Conservation (phyloP, 225 moss, liverwort and hornwort genomes). For the Sphagnum tenellum region DNA sequence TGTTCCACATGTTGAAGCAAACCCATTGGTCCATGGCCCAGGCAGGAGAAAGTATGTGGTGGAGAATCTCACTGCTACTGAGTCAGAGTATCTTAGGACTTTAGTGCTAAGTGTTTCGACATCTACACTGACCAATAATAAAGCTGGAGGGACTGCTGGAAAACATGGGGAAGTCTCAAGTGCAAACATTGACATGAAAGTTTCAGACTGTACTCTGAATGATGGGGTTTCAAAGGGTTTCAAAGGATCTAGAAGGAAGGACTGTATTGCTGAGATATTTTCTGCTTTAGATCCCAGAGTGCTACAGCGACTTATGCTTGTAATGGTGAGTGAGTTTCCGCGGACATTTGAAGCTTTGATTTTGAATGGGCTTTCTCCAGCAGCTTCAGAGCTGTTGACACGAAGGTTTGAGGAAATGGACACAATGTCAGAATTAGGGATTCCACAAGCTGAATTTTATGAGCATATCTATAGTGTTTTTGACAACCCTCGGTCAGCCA, state of each 20-base stretch:
- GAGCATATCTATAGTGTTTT: conserved; percentile 41
- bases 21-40: not conserved
- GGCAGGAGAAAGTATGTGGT: not conserved
- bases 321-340: conserved; percentile 45
- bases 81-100: conserved; percentile 29
- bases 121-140: conserved; percentile 4
- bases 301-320: conserved; percentile 31
- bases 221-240: too few species aligned
- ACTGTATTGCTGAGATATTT: conserved; percentile 25
- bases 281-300: conserved; percentile 21
- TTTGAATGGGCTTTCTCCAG: conserved; percentile 45
- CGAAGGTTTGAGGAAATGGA: conserved; percentile 55
- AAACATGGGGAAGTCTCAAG: not conserved
- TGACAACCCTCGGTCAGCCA: conserved; percentile 35
- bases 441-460: conserved; percentile 40
- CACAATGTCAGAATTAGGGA: conserved; percentile 14
- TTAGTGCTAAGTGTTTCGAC: conserved; percentile 26
- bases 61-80: conserved; percentile 11
- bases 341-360: conserved; percentile 43
- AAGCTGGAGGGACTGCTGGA: too few species aligned
- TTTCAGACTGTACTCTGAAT: not conserved
- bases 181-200: not conserved
- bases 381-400: conserved; percentile 40
- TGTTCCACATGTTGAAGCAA: not conserved
- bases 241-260: not conserved